phyloP scores from a whole-genome alignment of 225 moss, liverwort and hornwort species.

The Bryum argenteum region DNA sequence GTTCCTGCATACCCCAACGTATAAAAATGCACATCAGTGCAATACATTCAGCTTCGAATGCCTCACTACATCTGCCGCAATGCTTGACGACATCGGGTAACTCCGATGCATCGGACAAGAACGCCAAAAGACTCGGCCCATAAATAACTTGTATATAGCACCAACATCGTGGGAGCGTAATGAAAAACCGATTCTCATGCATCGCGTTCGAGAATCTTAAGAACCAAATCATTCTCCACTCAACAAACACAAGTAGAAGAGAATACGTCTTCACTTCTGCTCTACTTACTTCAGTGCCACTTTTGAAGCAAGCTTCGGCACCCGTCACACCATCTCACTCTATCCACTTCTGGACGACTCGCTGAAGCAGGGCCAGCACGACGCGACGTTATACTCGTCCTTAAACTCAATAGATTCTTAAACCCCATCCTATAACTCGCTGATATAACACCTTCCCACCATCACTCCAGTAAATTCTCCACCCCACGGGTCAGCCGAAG shows the following conservation, averaged over 20 bases:
- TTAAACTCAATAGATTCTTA: too few species aligned
- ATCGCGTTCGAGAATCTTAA: background rate
- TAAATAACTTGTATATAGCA: background rate
- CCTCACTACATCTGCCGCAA: background rate
- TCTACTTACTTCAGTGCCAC: background rate
- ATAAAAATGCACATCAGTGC: background rate
- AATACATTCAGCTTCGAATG: background rate
- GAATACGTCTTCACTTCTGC: background rate
- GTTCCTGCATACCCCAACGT: slow-evolving; percentile 17
- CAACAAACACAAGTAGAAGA: background rate
- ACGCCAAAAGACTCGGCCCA: too few species aligned
- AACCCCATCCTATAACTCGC: background rate
- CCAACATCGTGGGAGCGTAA: background rate
- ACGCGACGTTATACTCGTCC: too few species aligned
- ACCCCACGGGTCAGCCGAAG: background rate
- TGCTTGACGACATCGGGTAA: background rate
- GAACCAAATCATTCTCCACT: background rate
- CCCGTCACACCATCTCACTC: background rate
- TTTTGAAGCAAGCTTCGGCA: background rate
- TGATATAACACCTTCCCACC: background rate
- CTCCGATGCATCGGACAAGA: too few species aligned
- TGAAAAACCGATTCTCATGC: background rate
- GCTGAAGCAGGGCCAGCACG: background rate
- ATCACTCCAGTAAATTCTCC: background rate
- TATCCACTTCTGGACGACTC: background rate